Conservation (phyloP, 1,284 basidiomycete genomes). For the Apiotrichum porosum region DNA sequence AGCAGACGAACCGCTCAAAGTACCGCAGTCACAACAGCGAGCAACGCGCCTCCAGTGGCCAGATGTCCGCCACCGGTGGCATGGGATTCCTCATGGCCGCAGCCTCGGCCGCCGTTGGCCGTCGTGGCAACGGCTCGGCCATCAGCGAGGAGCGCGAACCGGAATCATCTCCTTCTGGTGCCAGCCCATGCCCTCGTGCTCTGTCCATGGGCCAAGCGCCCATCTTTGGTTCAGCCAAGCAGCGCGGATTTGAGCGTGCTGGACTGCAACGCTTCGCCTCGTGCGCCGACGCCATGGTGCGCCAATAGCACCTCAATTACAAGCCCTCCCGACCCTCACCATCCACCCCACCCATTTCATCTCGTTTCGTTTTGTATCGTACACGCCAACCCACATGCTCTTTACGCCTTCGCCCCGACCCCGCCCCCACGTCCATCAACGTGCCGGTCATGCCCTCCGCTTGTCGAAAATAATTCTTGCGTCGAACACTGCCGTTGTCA, state of each 20-base stretch:
- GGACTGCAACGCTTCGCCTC: constrained; percentile 13
- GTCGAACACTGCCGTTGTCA: background rate
- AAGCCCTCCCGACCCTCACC: background rate
- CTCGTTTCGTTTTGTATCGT: constrained; percentile 3
- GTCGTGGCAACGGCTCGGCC: constrained; percentile 21
- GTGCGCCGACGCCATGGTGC: constrained; percentile 11
- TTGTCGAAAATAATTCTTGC: background rate
- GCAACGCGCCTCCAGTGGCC: background rate
- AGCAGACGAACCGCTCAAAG: background rate
- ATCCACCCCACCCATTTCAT: background rate
- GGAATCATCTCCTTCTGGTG: constrained; percentile 28
- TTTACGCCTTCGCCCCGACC: background rate
- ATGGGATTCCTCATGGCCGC: constrained; percentile 26
- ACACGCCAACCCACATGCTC: background rate
- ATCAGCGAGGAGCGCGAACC: constrained; percentile 39
- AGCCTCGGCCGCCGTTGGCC: constrained; percentile 33
- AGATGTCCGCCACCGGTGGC: too few relatives aligned
- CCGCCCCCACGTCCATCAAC: background rate
- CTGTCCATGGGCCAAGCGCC: constrained; percentile 30
- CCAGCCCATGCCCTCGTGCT: constrained; percentile 32
- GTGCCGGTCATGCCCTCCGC: background rate
- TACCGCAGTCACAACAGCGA: too few relatives aligned
- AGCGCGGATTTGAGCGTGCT: constrained; percentile 21
- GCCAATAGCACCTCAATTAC: background rate
- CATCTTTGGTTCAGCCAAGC: constrained; percentile 43